These are phyloP conservation scores for Mucor piriformis DNA, from an alignment of 371 early-diverging fungal genomes.

Conservation along the genomic window DNA sequence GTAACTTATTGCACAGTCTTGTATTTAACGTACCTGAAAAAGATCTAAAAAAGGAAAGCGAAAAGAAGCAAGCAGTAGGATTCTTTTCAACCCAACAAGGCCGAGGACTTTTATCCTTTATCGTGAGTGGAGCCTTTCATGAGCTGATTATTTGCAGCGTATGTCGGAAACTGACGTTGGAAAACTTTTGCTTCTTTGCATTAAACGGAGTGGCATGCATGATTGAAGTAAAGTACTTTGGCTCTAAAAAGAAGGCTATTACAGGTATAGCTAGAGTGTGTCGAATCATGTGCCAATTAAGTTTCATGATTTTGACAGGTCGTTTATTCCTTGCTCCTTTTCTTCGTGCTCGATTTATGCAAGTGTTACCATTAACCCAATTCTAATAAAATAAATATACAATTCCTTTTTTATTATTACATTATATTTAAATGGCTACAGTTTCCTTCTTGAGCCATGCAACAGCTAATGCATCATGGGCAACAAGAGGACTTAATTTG, in stretches of 20 bases:
- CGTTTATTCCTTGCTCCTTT: constrained; percentile 44
- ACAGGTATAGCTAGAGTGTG: constrained; percentile 10
- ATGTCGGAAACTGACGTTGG: constrained; percentile 37
- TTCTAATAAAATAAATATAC: no score
- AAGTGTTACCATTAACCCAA: constrained; percentile 18
- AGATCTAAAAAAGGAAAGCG: not conserved
- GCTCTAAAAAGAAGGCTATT: not conserved
- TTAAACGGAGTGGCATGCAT: constrained; percentile 34
- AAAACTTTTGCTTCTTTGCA: constrained; percentile 37
- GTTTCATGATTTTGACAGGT: constrained; percentile 38
- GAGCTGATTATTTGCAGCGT: constrained; percentile 35
- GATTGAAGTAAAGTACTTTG: constrained; percentile 14
- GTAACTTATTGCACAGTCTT: constrained; percentile 33
- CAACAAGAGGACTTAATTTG: constrained; percentile 77
- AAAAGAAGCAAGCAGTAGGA: not conserved
- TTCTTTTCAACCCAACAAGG: constrained; percentile 5
- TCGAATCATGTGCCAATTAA: constrained; percentile 14
- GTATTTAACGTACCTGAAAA: constrained; percentile 8
- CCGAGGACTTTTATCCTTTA: constrained; percentile 34
- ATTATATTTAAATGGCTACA: constrained; percentile 49
- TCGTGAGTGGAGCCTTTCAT: constrained; percentile 38
- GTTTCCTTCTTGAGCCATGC: constrained; percentile 85
- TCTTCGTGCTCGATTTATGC: constrained; percentile 23
- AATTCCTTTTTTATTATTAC: no score
- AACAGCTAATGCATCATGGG: constrained; percentile 61